Base-by-base conservation (phyloP, 371 early-diverging fungal species). In the Mortierella sp. region DNA sequence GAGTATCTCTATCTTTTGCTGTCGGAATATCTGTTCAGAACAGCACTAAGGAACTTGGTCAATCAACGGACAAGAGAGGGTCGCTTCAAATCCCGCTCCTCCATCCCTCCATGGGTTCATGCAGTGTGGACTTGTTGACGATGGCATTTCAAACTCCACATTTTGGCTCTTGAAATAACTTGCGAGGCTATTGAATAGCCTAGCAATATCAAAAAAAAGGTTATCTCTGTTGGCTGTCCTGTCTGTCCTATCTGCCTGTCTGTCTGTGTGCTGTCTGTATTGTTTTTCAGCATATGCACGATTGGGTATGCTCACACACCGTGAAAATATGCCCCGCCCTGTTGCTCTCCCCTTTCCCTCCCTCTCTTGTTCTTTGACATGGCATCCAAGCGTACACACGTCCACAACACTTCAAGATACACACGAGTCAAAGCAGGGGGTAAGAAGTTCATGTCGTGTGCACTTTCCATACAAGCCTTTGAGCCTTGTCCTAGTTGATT, bases 331-430 rank as follows among this genome's bases (percentile, higher is more conserved):
- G 58, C 31, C 58, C 58, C 34, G 34, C 22, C 31, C 34, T 55
- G 13, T 55, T 29, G 2, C n/a, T 14, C 50, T 50, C 9, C 9
- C 50, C 24, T 22, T 24, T 50, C 50, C 24, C 50, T n/a, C 50
- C 6, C 50, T 24, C 50, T 1, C 6, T 10, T 10, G 24, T 50
- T n/a, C n/a, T 37, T 19, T 6, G 5, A 0, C 16, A 16, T 34
- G 29, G 29, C n/a, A n/a, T 34, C 31, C 58, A 58, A 58, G 58
- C 58, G 58, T 55, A 29, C 55, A 58, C 58, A 58, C 58, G 58
- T 58, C 58, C 58, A 58, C 58, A 58, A 31, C 37, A 34, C 58
- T 19, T 31, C 19, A 19, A 16, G 26, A 26, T 24, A 50, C 52
- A 58, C 58, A 31, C 58, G 58, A 14, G 31, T 58, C 53, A 3